Conservation (phyloP, 495 filamentous ascomycete species). For the Xylaria longipes region DNA sequence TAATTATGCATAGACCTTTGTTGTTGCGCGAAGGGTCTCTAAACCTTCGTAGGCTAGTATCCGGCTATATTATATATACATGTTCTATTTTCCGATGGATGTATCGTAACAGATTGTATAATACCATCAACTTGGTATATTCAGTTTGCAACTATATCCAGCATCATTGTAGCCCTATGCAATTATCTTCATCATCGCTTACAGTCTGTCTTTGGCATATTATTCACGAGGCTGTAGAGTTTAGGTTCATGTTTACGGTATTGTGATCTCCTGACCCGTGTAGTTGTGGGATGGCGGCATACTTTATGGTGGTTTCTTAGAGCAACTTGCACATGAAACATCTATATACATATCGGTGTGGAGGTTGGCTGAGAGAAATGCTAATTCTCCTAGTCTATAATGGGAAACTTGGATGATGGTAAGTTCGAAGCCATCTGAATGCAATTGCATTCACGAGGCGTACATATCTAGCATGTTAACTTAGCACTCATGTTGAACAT, state of each 20-base stretch:
- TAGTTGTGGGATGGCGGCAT: background rate
- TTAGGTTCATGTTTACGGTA: background rate
- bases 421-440: background rate
- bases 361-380: background rate
- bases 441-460: background rate
- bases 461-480: background rate
- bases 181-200: background rate
- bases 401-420: background rate
- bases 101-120: too few species aligned
- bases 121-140: too few species aligned
- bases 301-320: background rate
- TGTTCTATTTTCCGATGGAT: too few species aligned
- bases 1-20: too few species aligned
- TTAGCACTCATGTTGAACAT: background rate
- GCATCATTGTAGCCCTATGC: background rate
- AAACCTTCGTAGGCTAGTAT: too few species aligned
- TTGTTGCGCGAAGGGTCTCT: too few species aligned
- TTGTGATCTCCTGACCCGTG: background rate
- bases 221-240: background rate
- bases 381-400: background rate
- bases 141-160: too few species aligned
- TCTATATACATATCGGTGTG: background rate
- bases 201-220: background rate
- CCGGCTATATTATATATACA: too few species aligned
- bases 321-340: too few species aligned